Evolutionary conservation across 2,329 filamentous ascomycete genomes (phyloP).

Genomic region (Conoideocrella luteorostrata): DNA sequence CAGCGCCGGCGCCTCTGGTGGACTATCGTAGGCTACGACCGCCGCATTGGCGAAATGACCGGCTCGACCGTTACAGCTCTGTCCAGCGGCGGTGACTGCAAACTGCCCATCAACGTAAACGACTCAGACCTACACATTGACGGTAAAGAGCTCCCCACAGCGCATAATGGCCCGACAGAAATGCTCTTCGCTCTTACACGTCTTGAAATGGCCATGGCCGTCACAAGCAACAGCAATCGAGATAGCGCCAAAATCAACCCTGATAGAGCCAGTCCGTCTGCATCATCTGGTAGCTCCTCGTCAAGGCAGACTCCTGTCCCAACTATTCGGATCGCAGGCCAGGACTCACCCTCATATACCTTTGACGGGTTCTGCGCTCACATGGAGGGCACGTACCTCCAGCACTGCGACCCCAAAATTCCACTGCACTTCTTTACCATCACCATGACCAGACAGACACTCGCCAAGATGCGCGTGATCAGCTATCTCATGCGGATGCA

Average conservation of each 20-base stretch:
- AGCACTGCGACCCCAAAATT: conserved; percentile 50
- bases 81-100: conserved; percentile 47
- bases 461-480: conserved; percentile 52
- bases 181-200: conserved; percentile 54
- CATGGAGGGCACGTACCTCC: conserved; percentile 50
- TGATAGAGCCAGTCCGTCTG: conserved; percentile 20
- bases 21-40: conserved; percentile 63
- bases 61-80: conserved; percentile 49
- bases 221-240: conserved; percentile 39
- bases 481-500: conserved; percentile 46
- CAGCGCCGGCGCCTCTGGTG: conserved; percentile 69
- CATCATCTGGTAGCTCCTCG: conserved; percentile 15
- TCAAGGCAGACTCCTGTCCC: conserved; percentile 19
- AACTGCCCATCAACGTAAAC: conserved; percentile 54
- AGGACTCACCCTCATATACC: conserved; percentile 41
- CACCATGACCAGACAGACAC: conserved; percentile 47
- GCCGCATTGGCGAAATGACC: conserved; percentile 61
- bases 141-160: conserved; percentile 45
- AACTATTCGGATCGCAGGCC: conserved; percentile 41
- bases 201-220: conserved; percentile 50
- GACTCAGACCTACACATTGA: conserved; percentile 53
- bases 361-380: conserved; percentile 48
- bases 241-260: conserved; percentile 23
- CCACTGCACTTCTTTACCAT: conserved; percentile 54
- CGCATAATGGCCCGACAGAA: conserved; percentile 48